Base-by-base conservation (phyloP, 2,329 filamentous ascomycete genomes). In the Coniochaeta sp. region DNA sequence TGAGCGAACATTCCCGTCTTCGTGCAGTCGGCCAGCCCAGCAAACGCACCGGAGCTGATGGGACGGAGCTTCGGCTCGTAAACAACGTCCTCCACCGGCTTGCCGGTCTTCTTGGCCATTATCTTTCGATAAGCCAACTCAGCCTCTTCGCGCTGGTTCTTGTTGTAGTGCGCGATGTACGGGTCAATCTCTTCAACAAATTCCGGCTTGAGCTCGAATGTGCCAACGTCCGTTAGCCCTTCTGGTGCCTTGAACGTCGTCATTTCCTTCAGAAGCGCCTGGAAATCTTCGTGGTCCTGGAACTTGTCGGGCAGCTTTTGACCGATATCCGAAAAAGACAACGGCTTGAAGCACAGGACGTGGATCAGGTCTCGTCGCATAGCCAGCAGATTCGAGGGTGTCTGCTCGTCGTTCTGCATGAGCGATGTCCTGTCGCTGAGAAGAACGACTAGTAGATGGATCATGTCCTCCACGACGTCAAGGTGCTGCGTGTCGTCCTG, bases 131-230 rank as follows among this genome's bases (percentile, higher is more conserved):
- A 97, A 3, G 92, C 89, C 66, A 85, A 87, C 73, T 99, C 95
- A 0, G 93, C 91, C 72, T 99, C 95, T 70, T 99, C 95, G 58
- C 95, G 86, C 72, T 98, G 93, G 68, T 99, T 99, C 71, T 96
- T 96, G 69, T 88, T 96, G 73, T 96, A 99, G 70, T 98, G 92
- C 7, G 93, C 90, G 69, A 93, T 95, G 72, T 97, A 99, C 0
- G 96, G 95, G 71, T 99, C 96, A 58, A 99, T 86, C 55, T 96
- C 84, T 66, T 93, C 89, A 43, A 97, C 83, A 67, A 88, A 95
- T 62, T 96, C 85, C 5, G 89, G 86, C 70, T 93, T 95, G 58
- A 99, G 79, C 72, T 97, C 92, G 68, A 99, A 99, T 0, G 91
- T 96, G 61, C 96, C 95, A 17, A 93, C 90, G 71, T 99, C 95